Percentiles rank a stretch among this genome's conserved stretches.
Evolutionary conservation across 2,329 filamentous ascomycete genomes (phyloP).

Genomic region (Exophiala aquamarina): DNA sequence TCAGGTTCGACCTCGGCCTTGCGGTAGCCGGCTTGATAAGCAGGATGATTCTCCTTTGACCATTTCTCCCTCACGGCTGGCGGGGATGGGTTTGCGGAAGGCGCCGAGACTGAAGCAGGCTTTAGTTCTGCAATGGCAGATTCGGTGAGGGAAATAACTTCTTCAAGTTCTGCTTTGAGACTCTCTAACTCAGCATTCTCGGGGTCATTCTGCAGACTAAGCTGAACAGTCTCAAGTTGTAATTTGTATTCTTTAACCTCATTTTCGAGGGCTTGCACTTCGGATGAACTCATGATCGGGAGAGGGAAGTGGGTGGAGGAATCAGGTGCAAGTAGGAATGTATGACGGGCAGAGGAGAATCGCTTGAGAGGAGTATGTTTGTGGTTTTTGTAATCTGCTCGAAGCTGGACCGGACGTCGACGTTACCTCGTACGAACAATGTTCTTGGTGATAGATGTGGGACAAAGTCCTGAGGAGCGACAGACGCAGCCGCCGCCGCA

Average conservation of each 20-base stretch:
- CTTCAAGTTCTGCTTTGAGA: constrained; percentile 77
- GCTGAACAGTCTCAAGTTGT: constrained; percentile 76
- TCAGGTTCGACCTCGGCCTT: constrained; percentile 54
- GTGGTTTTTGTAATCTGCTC: too few relatives aligned
- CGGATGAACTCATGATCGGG: constrained; percentile 38
- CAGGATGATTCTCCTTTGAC: constrained; percentile 77
- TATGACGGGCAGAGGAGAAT: background rate
- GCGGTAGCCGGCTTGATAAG: constrained; percentile 63
- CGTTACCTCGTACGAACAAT: too few relatives aligned
- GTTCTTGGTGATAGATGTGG: too few relatives aligned
- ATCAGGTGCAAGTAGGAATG: too few relatives aligned
- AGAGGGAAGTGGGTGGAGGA: too few relatives aligned
- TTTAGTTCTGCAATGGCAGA: constrained; percentile 79
- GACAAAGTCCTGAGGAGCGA: too few relatives aligned
- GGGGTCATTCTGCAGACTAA: constrained; percentile 76
- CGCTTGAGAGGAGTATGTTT: too few relatives aligned
- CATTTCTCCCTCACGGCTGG: constrained; percentile 68
- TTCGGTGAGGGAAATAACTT: constrained; percentile 76
- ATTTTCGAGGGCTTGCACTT: constrained; percentile 44
- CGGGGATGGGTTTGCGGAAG: constrained; percentile 44
- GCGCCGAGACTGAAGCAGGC: constrained; percentile 50
- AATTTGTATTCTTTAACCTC: constrained; percentile 61
- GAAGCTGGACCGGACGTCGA: too few relatives aligned
- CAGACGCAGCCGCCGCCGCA: too few relatives aligned
- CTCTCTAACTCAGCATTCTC: constrained; percentile 74